A percentile compares a stretch with the other conserved stretches of the same genome.
These are phyloP conservation scores for Trichoderma sp. DNA, from an alignment of 2,329 filamentous ascomycete genomes.

Conservation along the genomic window DNA sequence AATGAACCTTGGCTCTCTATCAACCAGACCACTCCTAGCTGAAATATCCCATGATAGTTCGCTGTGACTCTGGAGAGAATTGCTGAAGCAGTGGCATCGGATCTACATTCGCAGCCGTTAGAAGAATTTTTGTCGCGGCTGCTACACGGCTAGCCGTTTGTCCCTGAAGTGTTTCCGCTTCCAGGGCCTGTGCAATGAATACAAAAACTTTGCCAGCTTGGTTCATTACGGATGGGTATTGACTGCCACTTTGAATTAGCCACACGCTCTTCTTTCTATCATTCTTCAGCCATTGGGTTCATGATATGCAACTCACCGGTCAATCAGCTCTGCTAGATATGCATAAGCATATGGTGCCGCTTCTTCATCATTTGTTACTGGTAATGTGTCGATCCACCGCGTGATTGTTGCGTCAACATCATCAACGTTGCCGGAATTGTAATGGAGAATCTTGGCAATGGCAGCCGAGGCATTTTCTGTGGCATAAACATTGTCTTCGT, in stretches of 20 bases:
- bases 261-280: background rate
- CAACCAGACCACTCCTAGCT: conserved; percentile 45
- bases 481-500: conserved; percentile 92
- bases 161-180: conserved; percentile 84
- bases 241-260: conserved; percentile 52
- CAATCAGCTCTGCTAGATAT: conserved; percentile 86
- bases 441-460: conserved; percentile 95
- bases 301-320: conserved; percentile 67
- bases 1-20: background rate
- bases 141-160: conserved; percentile 76
- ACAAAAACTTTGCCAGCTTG: conserved; percentile 81
- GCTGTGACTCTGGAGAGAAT: conserved; percentile 76
- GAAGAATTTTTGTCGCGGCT: conserved; percentile 71
- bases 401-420: conserved; percentile 72
- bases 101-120: conserved; percentile 71
- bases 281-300: background rate
- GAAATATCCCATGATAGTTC: conserved; percentile 76
- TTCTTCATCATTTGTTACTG: conserved; percentile 93
- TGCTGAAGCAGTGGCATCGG: conserved; percentile 70
- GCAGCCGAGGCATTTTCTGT: conserved; percentile 96
- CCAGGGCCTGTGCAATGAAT: conserved; percentile 81
- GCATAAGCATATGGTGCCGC: conserved; percentile 94
- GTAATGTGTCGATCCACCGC: conserved; percentile 90
- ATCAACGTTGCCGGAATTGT: conserved; percentile 71
- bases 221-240: conserved; percentile 75